Conservation (phyloP, 495 filamentous ascomycete genomes). For the Aspergillus mulundensis region DNA sequence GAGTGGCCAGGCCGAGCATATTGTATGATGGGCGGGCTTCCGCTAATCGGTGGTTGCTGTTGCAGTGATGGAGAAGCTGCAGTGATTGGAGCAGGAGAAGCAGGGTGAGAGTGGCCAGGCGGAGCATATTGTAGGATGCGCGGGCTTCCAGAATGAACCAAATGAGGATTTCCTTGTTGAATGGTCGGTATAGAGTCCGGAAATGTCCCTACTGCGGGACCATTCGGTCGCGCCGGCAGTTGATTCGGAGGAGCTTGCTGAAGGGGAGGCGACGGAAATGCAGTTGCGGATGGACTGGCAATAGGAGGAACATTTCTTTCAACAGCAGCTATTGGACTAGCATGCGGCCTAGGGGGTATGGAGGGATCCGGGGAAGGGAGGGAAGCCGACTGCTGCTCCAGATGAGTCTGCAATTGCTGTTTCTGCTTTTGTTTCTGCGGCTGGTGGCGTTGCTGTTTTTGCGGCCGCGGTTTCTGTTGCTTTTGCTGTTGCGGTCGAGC, state of each 20-base stretch:
- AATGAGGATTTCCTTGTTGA: not conserved
- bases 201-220: not conserved
- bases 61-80: not conserved
- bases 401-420: not conserved
- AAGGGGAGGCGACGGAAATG: conserved; percentile 11
- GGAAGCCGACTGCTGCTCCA: not conserved
- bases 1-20: not conserved
- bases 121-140: not conserved
- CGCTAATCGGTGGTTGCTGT: not conserved
- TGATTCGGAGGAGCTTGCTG: not conserved
- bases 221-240: not conserved
- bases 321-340: conserved; percentile 15
- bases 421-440: too few relatives aligned
- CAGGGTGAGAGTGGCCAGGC: not conserved
- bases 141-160: too few relatives aligned
- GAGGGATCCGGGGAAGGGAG: conserved; percentile 25
- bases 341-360: conserved; percentile 10
- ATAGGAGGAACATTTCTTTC: conserved; percentile 9
- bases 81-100: not conserved
- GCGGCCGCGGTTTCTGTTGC: not conserved
- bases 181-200: not conserved
- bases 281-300: conserved; percentile 3
- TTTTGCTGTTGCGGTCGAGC: not conserved
- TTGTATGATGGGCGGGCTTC: not conserved
- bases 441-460: too few relatives aligned